Percentiles rank a stretch among this genome's conserved stretches.
phyloP scores from a whole-genome alignment of 768 basidiomycete genomes.

The Collybia nuda region DNA sequence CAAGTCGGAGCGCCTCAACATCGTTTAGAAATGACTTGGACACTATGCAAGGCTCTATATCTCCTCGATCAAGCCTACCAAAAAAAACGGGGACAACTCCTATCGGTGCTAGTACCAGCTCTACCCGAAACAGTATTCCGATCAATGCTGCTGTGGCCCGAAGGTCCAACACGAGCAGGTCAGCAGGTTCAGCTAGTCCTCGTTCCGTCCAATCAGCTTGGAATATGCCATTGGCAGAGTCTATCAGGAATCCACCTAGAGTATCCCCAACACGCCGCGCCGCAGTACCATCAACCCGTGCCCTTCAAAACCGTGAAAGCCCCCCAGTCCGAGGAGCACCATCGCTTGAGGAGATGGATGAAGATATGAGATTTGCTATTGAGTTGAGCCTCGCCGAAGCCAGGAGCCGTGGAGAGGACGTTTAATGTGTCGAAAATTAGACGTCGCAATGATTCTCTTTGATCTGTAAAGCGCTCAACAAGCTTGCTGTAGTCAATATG shows the following conservation, averaged over 20 bases:
- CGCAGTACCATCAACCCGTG: background rate
- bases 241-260: slow-evolving; percentile 8
- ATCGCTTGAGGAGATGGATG: slow-evolving; percentile 46
- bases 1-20: slow-evolving; percentile 56
- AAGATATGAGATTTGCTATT: slow-evolving; percentile 62
- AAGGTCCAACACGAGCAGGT: slow-evolving; percentile 15
- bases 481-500: background rate
- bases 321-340: slow-evolving; percentile 11
- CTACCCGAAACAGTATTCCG: slow-evolving; percentile 7
- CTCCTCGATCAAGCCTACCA: too few species aligned
- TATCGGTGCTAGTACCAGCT: slow-evolving; percentile 28
- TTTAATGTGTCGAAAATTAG: slow-evolving; percentile 2
- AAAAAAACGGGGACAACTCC: slow-evolving; percentile 11
- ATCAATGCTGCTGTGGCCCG: slow-evolving; percentile 8
- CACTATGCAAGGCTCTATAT: slow-evolving; percentile 45
- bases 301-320: background rate
- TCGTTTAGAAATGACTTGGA: slow-evolving; percentile 51
- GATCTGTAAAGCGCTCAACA: background rate
- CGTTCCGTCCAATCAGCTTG: slow-evolving; percentile 17
- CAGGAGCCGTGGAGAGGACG: slow-evolving; percentile 32
- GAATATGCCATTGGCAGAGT: slow-evolving; percentile 32
- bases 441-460: background rate
- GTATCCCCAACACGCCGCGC: background rate
- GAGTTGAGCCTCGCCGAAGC: slow-evolving; percentile 74
- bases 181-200: slow-evolving; percentile 5